These are phyloP conservation scores for Magnolia sinica DNA, from an alignment of 164 flowering plant genomes.

Conservation along the genomic window DNA sequence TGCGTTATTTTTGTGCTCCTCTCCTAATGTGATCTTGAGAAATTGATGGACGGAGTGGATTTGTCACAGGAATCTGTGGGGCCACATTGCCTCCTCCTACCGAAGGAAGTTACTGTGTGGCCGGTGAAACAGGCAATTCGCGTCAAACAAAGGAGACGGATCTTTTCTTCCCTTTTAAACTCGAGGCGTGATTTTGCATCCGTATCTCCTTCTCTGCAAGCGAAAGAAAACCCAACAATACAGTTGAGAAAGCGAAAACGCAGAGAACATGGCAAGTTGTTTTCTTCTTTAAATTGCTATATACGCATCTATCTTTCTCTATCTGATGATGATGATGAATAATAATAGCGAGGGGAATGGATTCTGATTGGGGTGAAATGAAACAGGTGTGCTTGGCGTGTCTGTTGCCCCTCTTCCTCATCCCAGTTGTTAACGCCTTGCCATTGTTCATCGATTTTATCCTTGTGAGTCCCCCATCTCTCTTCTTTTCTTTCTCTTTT, in stretches of 20 bases:
- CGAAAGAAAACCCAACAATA: neutral
- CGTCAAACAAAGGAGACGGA: too few species aligned
- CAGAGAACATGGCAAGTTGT: neutral
- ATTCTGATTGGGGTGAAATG: neutral
- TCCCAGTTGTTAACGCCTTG: constrained; percentile 51
- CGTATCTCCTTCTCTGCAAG: neutral
- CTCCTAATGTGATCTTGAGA: too few species aligned
- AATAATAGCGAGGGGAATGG: neutral
- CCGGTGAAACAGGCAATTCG: too few species aligned
- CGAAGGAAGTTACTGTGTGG: too few species aligned
- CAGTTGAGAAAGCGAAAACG: neutral
- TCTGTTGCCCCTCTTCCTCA: constrained; percentile 60
- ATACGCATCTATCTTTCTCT: neutral
- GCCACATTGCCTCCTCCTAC: too few species aligned
- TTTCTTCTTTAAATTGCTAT: too few species aligned
- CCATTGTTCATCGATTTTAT: constrained; percentile 47
- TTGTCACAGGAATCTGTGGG: too few species aligned
- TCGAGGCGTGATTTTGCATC: neutral
- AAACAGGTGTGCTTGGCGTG: constrained; percentile 62
- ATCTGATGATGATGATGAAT: neutral
- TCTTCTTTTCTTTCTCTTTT: neutral
- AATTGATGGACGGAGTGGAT: too few species aligned
- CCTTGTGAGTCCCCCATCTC: constrained; percentile 31
- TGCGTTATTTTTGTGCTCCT: too few species aligned
- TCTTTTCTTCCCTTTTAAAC: too few species aligned